Evolutionary conservation across 106 monocot species (phyloP).

Genomic region (Narthecium ossifragum): DNA sequence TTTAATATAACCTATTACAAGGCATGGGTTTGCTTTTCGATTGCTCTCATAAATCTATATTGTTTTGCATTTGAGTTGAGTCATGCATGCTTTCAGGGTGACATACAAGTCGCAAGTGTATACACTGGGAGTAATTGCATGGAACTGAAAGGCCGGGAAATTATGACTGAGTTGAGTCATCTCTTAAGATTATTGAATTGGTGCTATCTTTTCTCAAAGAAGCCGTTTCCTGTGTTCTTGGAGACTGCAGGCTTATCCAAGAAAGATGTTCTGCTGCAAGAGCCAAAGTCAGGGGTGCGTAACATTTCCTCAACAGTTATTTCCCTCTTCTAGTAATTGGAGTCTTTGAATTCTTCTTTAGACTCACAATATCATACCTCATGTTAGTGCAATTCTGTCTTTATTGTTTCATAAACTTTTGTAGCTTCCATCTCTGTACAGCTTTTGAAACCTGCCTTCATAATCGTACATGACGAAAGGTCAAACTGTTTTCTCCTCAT

Average conservation of each 20-base stretch:
- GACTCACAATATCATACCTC: too few species aligned
- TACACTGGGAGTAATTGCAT: conserved; percentile 51
- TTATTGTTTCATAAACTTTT: background rate
- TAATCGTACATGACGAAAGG: conserved; percentile 46
- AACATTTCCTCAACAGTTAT: background rate
- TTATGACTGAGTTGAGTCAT: conserved; percentile 46
- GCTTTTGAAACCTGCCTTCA: conserved; percentile 63
- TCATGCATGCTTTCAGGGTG: conserved; percentile 26
- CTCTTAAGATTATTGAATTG: conserved; percentile 32
- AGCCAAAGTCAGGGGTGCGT: conserved; percentile 57
- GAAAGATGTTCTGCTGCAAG: conserved; percentile 53
- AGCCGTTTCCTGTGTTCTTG: conserved; percentile 46
- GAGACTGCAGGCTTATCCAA: conserved; percentile 28
- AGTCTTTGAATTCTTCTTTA: background rate
- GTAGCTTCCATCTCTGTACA: conserved; percentile 14
- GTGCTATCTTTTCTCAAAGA: conserved; percentile 57
- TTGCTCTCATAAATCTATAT: too few species aligned
- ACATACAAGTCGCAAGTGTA: conserved; percentile 48
- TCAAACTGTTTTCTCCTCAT: conserved; percentile 58
- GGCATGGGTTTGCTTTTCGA: too few species aligned
- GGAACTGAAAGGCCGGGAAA: conserved; percentile 36
- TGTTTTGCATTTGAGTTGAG: conserved; percentile 2
- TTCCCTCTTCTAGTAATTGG: background rate
- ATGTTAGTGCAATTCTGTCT: too few species aligned
- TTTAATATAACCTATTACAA: too few species aligned